Evolutionary conservation across 1,284 basidiomycete genomes (phyloP), one percentile per base, ranked within the genome.

Genomic region (Cutaneotrichosporon daszewskae): DNA sequence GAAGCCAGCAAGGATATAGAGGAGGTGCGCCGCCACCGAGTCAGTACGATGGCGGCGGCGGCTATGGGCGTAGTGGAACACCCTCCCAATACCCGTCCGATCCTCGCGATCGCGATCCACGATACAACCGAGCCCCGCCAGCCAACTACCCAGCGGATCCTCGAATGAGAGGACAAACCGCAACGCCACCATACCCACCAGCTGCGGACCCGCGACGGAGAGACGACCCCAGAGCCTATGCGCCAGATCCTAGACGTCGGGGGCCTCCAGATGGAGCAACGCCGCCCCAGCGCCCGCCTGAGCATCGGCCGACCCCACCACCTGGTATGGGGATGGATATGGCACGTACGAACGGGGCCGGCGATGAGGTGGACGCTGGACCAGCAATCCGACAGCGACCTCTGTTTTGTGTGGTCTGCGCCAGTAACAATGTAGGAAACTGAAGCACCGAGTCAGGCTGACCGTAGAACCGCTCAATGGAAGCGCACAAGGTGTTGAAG

Each of bases 331-430:
- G 11, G 2, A 28, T n/a, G 26, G 40, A 42, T 3, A 22, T 42
- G 14, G 25, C 40, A 14, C 16, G 29, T 12, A 42, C 20, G 31
- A 47, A 32, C 35, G 39, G 27, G 14, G 45, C 24, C 8, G 28
- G 28, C 26, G 41, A 34, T 18, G 55, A 53, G 5, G 48, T 46
- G 7, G 42, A 37, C 14, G 49, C 40, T 10, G 27, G 34, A 40
- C 32, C 40, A 7, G 40, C 25, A n/a, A 45, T 52, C 27, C 11
- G 49, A 44, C 58, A 59, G 19, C 76, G 84, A 22, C 87, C 87
- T 2, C 64, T 94, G 37, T 98, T 98, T 72, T 97, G 94, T 65
- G 89, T 98, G 10, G 94, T 98, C 22, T 98, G 94, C 65, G 94
- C 94, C 10, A 95, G 89, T 64, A 98, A 98, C 62, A 88, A 96